Conservation (phyloP, 2,329 filamentous ascomycete species). For the Plectosphaerella cucumerina region DNA sequence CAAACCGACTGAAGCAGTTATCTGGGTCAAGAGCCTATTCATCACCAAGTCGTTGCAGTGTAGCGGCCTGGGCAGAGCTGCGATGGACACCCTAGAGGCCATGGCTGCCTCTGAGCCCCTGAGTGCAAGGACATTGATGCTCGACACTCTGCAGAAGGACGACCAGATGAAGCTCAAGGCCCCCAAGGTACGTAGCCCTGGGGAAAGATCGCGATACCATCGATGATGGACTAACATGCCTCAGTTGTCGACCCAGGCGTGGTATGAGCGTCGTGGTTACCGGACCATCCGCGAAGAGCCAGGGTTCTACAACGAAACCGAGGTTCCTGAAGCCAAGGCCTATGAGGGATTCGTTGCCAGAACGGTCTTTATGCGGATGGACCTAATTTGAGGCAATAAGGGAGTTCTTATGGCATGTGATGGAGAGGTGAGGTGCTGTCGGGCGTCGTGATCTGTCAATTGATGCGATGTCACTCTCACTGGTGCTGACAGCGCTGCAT, state of each 20-base stretch:
- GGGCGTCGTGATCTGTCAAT: not conserved
- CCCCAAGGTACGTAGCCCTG: not conserved
- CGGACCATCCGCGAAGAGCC: constrained; percentile 14
- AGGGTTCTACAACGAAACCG: constrained; percentile 9
- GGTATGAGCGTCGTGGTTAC: constrained; percentile 23
- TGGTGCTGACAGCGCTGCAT: not conserved
- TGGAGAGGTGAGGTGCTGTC: too few relatives aligned
- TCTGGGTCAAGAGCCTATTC: constrained; percentile 26
- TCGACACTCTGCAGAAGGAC: constrained; percentile 21
- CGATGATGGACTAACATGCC: too few relatives aligned
- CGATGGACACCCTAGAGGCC: constrained; percentile 22
- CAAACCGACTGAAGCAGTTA: constrained; percentile 14
- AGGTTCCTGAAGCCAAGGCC: not conserved
- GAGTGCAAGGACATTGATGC: constrained; percentile 16
- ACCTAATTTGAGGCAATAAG: constrained; percentile 1
- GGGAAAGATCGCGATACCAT: too few relatives aligned
- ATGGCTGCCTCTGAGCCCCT: constrained; percentile 20
- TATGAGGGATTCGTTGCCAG: not conserved
- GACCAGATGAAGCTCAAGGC: constrained; percentile 6
- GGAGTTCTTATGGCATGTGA: not conserved
- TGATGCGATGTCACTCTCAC: not conserved
- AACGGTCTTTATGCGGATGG: constrained; percentile 6
- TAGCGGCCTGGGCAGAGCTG: constrained; percentile 20
- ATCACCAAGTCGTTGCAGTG: constrained; percentile 18
- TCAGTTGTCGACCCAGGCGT: constrained; percentile 22